These are phyloP conservation scores for Lepidium africanum DNA, from an alignment of 345 rosid genomes.

Conservation along the genomic window DNA sequence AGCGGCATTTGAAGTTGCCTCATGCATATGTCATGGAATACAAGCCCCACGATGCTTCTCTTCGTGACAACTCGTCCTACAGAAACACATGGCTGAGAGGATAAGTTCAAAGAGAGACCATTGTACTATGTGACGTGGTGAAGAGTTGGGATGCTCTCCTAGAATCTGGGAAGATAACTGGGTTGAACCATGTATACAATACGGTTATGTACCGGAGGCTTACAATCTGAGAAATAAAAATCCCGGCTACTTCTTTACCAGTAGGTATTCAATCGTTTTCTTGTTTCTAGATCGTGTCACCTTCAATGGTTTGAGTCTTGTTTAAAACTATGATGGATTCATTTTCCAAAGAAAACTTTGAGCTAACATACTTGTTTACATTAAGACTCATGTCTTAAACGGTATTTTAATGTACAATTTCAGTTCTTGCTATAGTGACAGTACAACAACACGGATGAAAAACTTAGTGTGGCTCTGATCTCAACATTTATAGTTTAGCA, in stretches of 20 bases:
- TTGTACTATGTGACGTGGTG: neutral
- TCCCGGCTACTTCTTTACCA: neutral
- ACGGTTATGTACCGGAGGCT: neutral
- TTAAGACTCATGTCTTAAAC: neutral
- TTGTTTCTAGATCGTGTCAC: constrained; percentile 2
- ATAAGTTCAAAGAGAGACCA: constrained; percentile 14
- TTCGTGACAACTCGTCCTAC: constrained; percentile 86
- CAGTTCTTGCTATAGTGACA: neutral
- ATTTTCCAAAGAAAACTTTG: neutral
- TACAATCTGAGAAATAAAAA: neutral
- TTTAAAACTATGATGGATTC: neutral
- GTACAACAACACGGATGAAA: neutral
- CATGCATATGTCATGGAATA: constrained; percentile 91
- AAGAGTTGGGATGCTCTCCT: neutral
- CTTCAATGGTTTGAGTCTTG: constrained; percentile 2
- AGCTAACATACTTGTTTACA: neutral
- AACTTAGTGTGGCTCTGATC: neutral
- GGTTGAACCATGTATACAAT: constrained; percentile 1
- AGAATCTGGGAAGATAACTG: constrained; percentile 6
- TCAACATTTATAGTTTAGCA: constrained; percentile 16
- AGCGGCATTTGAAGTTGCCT: constrained; percentile 86
- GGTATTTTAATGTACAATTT: constrained; percentile 7
- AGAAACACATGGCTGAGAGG: constrained; percentile 98
- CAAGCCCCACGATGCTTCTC: constrained; percentile 92
- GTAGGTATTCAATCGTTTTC: neutral